Percentiles rank a stretch among this genome's conserved stretches.
These are phyloP conservation scores for Aspergillus nomiae DNA, from an alignment of 2,329 filamentous ascomycete genomes.

Conservation along the genomic window DNA sequence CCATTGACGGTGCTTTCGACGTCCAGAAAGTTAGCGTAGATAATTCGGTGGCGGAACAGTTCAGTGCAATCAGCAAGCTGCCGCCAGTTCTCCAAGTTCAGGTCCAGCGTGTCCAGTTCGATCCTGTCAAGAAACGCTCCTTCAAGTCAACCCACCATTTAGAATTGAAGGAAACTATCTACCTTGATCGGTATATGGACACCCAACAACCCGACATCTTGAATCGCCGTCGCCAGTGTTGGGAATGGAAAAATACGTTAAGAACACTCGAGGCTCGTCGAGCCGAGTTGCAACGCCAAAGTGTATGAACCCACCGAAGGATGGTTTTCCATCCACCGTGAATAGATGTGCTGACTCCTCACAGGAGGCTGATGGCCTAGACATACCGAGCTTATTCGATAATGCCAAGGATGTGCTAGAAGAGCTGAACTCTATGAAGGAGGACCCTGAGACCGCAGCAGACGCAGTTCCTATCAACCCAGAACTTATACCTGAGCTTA, in stretches of 20 bases:
- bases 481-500: constrained; percentile 44
- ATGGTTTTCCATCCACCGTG: background rate
- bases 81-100: constrained; percentile 88
- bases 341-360: constrained; percentile 17
- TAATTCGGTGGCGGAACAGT: constrained; percentile 61
- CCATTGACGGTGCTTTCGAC: constrained; percentile 83
- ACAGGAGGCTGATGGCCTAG: constrained; percentile 28
- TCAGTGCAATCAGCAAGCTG: constrained; percentile 71
- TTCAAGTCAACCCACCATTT: constrained; percentile 78
- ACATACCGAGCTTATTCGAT: constrained; percentile 35
- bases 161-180: constrained; percentile 76
- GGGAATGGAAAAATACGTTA: constrained; percentile 71
- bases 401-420: constrained; percentile 46
- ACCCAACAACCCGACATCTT: constrained; percentile 63
- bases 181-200: constrained; percentile 83
- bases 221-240: constrained; percentile 67
- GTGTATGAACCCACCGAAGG: constrained; percentile 22
- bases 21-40: constrained; percentile 71
- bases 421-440: constrained; percentile 43
- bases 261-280: constrained; percentile 55
- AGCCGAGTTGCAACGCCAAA: constrained; percentile 43
- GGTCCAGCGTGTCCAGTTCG: constrained; percentile 79
- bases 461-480: constrained; percentile 48
- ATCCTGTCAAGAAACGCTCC: constrained; percentile 59
- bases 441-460: constrained; percentile 29